phyloP scores from a whole-genome alignment of 2,329 filamentous ascomycete genomes.

The Diaporthe citrichinensis region DNA sequence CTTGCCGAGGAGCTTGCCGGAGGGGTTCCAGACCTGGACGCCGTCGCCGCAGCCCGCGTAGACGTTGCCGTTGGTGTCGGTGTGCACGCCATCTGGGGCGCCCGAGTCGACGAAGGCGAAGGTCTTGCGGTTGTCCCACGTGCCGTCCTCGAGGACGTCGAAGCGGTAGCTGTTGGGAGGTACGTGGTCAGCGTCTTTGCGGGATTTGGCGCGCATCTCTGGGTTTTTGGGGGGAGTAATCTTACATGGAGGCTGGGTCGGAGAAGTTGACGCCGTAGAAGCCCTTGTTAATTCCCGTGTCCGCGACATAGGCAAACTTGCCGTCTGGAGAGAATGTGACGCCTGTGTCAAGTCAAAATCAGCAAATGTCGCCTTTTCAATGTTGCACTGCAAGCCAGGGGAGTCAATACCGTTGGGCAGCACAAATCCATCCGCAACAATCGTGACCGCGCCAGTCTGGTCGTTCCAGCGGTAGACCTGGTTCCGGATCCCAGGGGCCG shows the following conservation, averaged over 20 bases:
- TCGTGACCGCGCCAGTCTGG: slow-evolving; percentile 63
- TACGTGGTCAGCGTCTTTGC: not conserved
- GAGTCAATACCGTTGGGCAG: slow-evolving; percentile 63
- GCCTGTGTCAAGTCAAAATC: slow-evolving; percentile 49
- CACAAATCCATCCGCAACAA: slow-evolving; percentile 70
- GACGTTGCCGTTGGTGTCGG: slow-evolving; percentile 68
- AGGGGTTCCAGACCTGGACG: slow-evolving; percentile 63
- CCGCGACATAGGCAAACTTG: slow-evolving; percentile 65
- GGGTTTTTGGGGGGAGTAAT: slow-evolving; percentile 29
- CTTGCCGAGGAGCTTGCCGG: slow-evolving; percentile 67
- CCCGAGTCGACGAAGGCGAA: slow-evolving; percentile 69
- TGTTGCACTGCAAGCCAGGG: too few species aligned
- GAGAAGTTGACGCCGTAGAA: slow-evolving; percentile 59
- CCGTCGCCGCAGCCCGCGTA: slow-evolving; percentile 67
- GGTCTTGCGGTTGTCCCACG: slow-evolving; percentile 59
- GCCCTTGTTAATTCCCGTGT: slow-evolving; percentile 64
- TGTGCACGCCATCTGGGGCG: slow-evolving; percentile 71
- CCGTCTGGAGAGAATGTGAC: slow-evolving; percentile 68
- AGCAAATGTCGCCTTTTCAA: not conserved
- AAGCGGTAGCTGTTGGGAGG: slow-evolving; percentile 55
- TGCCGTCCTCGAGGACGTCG: slow-evolving; percentile 58
- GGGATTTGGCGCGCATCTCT: not conserved
- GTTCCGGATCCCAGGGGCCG: slow-evolving; percentile 64
- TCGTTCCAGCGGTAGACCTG: slow-evolving; percentile 72
- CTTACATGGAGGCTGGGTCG: slow-evolving; percentile 63